phyloP scores from a whole-genome alignment of 169 alveolate genomes.

The Plasmodium chabaudi region DNA sequence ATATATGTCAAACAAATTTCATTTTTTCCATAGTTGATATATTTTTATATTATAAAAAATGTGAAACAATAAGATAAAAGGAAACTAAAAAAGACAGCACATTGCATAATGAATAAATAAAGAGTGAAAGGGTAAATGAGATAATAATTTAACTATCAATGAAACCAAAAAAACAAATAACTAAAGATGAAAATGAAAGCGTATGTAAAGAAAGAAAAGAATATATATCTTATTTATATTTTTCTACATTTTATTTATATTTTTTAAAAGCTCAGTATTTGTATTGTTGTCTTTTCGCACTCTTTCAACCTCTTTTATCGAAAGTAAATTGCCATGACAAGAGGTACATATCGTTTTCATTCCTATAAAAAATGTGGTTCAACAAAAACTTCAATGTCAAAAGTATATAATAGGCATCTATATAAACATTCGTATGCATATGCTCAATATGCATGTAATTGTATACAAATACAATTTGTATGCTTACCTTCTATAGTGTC shows the following conservation, averaged over 20 bases:
- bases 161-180: neutral
- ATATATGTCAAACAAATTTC: too few species aligned
- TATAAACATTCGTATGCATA: too few species aligned
- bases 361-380: conserved; percentile 18
- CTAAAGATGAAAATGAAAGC: neutral
- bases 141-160: neutral
- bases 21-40: too few species aligned
- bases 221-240: neutral
- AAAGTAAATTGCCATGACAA: conserved; percentile 51
- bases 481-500: conserved; percentile 82
- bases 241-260: conserved; percentile 36
- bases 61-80: too few species aligned
- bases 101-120: too few species aligned
- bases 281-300: conserved; percentile 69
- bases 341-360: conserved; percentile 62
- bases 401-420: too few species aligned
- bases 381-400: too few species aligned
- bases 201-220: neutral
- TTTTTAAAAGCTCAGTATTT: conserved; percentile 59
- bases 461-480: neutral
- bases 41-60: too few species aligned
- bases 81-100: too few species aligned
- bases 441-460: neutral
- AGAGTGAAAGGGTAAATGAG: neutral
- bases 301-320: conserved; percentile 63